Base-by-base conservation (phyloP, 2,329 filamentous ascomycete genomes). In the Herpotrichia juniperi region DNA sequence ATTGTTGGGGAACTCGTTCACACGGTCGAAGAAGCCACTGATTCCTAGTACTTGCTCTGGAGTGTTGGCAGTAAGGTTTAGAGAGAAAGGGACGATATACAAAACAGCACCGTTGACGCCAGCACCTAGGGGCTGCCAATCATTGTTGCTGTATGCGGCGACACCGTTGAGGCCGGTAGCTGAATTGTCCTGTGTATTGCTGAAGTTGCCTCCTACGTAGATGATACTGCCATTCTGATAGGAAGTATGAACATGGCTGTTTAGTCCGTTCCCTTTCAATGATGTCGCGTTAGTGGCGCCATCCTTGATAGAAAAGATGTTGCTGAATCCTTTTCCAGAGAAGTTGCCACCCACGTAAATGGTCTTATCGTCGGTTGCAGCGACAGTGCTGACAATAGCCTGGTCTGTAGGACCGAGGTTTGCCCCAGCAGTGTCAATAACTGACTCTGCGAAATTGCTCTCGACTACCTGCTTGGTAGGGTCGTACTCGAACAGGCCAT, bases 401-500 rank as follows among this genome's bases (percentile, higher is more conserved):
- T 82, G 81, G 6, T 80, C 74, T 11, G 84, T 78, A 9, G 71
- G 70, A 24, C 48, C 55, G 47, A 97, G 87, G 50, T 81, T 83
- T 28, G 84, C 84, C 16, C 91, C 91, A 30, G 93, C 88, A 63
- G 83, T 81, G 72, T 96, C 88, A 67, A 96, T 87, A 14, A 86
- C 81, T 1, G 92, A 96, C 22, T 82, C 81, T 12, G 84, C 80
- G 51, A 96, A 86, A 59, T 90, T 82, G 1, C 81, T 80, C 58
- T 85, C 80, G 28, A 89, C 77, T 0, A 80, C 79, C 11, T 80
- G 78, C 52, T 81, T 69, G 16, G 79, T 81, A 0, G 93, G 90
- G 62, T 96, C 83, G 68, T 90, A 97, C 66, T 97, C 94, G 69
- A 90, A 97, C 1, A 99, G 78, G 8, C 92, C 92, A 67, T 97